Evolutionary conservation across 1,139 yeast genomes (phyloP), one percentile per base, ranked within the genome.

Genomic region (Hansenula sp.): DNA sequence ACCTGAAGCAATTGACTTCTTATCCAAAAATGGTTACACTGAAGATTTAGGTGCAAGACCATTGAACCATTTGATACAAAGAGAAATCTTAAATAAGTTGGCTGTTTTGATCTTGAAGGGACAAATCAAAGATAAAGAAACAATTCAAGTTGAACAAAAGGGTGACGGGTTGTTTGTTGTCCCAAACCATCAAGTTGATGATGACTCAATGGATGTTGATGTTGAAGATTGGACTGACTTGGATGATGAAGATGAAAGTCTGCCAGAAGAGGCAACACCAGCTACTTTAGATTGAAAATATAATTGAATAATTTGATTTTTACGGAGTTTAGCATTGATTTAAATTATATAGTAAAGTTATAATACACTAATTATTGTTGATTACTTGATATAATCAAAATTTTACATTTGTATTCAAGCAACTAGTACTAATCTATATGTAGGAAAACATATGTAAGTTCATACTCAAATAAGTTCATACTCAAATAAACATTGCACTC

Each of bases 21-120:
- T 93, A 53, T 80, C 91, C 56, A 74, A 76, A 56, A 72, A 90
- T 58, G 99, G 99, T 39, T 93, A 91, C 69, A 89, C 96, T 25
- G 77, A 86, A 43, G 96, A 90, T 64, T 74, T 93, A 64, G 99
- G 99, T 68, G 99, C 99, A 3, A 80, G 99, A 65, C 99, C 99
- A 49, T 77, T 93, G 68, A 94, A 93, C 75, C 81, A 99, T 60
- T 77, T 93, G 55, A 90, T 93, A 52, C 98, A 93, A 67, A 79
- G 76, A 52, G 95, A 90, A 64, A 75, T 93, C 28, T 79, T 93
- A 65, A 93, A 93, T 67, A 81, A 75, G 57, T 72, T 93, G 68
- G 99, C 99, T 1, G 77, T 93, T n/a, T 76, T 85, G 67, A 77
- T 93, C 47, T 76, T 93, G 54, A 84, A 83, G 62, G 96, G 96